Conservation (phyloP, 139 green algal genomes). For the Haematococcus sp. region DNA sequence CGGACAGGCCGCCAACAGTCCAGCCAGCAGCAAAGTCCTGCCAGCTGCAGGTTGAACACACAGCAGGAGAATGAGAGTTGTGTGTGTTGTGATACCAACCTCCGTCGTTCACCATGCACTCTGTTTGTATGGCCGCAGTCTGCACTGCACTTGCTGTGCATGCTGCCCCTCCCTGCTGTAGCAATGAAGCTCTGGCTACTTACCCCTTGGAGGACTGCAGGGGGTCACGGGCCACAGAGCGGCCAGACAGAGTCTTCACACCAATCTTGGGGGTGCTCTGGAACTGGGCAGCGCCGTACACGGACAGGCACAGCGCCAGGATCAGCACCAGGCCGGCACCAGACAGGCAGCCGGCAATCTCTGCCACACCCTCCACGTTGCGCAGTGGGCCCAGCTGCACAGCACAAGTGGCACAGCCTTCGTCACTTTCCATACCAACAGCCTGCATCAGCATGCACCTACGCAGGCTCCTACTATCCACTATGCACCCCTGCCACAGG, state of each 20-base stretch:
- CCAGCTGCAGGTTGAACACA: conserved; percentile 78
- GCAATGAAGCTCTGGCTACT: too few relatives aligned
- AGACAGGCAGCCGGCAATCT: conserved; percentile 82
- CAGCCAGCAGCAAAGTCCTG: conserved; percentile 86
- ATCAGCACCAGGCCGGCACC: conserved; percentile 91
- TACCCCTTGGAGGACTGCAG: conserved; percentile 75
- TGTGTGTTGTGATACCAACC: too few relatives aligned
- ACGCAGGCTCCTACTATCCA: too few relatives aligned
- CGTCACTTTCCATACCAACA: too few relatives aligned
- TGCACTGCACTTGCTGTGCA: too few relatives aligned
- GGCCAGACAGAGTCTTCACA: conserved; percentile 93
- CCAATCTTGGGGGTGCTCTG: conserved; percentile 69
- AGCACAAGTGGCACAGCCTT: conserved; percentile 2
- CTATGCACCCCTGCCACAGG: too few relatives aligned
- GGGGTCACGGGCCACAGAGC: conserved; percentile 69
- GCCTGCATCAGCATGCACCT: too few relatives aligned
- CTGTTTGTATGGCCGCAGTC: too few relatives aligned
- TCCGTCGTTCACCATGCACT: too few relatives aligned
- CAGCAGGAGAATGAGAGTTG: too few relatives aligned
- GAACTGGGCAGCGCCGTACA: conserved; percentile 92
- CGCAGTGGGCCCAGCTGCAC: conserved; percentile 81
- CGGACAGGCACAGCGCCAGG: conserved; percentile 82
- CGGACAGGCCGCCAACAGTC: conserved; percentile 87
- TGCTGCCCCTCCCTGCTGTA: too few relatives aligned
- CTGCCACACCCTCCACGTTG: conserved; percentile 73